Conservation (phyloP, 2,329 filamentous ascomycete genomes). For the Paraconiothyrium sp. region DNA sequence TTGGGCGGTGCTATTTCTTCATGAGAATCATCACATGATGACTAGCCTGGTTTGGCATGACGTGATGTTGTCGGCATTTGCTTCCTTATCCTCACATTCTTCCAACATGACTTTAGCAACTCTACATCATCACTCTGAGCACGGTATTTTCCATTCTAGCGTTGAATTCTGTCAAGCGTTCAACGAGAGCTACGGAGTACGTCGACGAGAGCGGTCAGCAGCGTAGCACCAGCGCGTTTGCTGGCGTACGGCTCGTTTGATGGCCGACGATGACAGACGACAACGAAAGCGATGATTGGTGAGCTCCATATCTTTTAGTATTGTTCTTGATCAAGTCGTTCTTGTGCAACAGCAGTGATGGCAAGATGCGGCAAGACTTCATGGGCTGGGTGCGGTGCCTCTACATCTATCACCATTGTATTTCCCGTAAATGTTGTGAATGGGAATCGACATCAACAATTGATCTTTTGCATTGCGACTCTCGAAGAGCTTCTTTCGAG, state of each 20-base stretch:
- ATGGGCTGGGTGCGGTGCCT: neutral
- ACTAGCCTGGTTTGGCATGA: neutral
- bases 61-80: neutral
- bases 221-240: slow-evolving; percentile 3
- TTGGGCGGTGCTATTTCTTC: neutral
- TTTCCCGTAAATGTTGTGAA: neutral
- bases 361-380: neutral
- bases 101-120: neutral
- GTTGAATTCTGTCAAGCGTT: neutral
- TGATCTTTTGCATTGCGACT: neutral
- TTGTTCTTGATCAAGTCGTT: neutral
- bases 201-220: neutral
- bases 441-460: neutral
- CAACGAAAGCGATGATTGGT: slow-evolving; percentile 5
- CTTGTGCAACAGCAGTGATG: neutral
- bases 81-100: neutral
- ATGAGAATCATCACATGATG: neutral
- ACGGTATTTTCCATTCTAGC: neutral
- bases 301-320: neutral
- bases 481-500: neutral
- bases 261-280: neutral
- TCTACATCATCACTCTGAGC: neutral
- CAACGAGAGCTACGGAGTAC: neutral
- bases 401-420: neutral
- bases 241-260: neutral